These are phyloP conservation scores for Trypanosoma rangeli DNA, from an alignment of 208 protist species.

Conservation along the genomic window DNA sequence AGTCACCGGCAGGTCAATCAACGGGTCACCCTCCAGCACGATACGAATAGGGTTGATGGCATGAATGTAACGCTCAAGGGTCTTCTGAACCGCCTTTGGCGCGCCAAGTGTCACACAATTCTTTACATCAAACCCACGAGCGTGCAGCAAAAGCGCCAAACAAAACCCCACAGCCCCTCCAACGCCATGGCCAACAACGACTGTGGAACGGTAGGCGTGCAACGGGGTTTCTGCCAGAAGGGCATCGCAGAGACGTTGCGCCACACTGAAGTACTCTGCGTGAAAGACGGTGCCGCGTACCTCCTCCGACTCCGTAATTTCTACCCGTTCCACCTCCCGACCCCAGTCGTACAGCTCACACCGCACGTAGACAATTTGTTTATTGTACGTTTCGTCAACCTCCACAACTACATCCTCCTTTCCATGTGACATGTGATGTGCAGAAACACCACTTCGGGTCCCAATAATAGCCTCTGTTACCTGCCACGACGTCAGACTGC, in stretches of 20 bases:
- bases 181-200: conserved; percentile 77
- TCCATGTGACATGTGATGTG: conserved; percentile 64
- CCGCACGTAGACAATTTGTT: conserved; percentile 78
- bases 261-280: conserved; percentile 49
- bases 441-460: conserved; percentile 65
- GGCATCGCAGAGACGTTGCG: conserved; percentile 57
- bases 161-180: conserved; percentile 69
- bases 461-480: conserved; percentile 73
- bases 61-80: conserved; percentile 60
- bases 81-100: conserved; percentile 59
- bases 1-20: conserved; percentile 79
- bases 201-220: conserved; percentile 69
- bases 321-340: conserved; percentile 64
- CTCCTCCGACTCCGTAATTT: conserved; percentile 74
- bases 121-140: conserved; percentile 65
- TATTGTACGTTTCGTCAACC: conserved; percentile 79
- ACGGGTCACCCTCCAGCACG: conserved; percentile 75
- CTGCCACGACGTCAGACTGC: conserved; percentile 63
- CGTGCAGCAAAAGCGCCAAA: conserved; percentile 49
- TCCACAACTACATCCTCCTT: conserved; percentile 74
- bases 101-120: conserved; percentile 78
- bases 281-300: conserved; percentile 68
- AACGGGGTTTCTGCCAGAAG: conserved; percentile 67
- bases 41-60: conserved; percentile 76
- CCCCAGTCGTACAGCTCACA: conserved; percentile 70